Conservation (phyloP, 1,284 basidiomycete species). For the Ustilago trichophora region DNA sequence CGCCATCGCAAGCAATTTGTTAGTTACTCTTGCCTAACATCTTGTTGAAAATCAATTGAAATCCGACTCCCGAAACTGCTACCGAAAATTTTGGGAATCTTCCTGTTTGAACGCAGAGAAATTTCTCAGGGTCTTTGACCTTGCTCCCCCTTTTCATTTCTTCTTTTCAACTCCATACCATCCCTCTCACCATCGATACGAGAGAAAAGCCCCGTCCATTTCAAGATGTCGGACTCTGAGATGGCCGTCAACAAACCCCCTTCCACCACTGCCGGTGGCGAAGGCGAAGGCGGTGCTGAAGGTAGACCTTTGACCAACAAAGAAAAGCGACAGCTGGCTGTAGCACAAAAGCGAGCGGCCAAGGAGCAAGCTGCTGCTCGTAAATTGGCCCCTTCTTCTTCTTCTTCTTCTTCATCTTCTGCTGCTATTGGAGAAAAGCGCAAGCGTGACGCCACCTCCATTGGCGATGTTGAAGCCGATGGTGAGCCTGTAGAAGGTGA, state of each 20-base stretch:
- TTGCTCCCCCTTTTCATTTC: no score
- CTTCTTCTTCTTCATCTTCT: not conserved
- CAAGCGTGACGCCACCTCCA: no score
- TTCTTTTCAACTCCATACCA: no score
- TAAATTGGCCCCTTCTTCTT: not conserved
- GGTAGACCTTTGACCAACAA: constrained; percentile 57
- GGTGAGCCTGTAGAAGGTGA: constrained; percentile 73
- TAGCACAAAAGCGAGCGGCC: constrained; percentile 39
- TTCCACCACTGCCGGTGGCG: not conserved
- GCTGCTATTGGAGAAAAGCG: constrained; percentile 37
- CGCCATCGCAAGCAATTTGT: no score
- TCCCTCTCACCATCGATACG: not conserved
- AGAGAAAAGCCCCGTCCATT: not conserved
- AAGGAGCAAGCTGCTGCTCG: constrained; percentile 27
- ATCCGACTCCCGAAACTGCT: not conserved
- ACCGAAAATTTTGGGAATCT: constrained; percentile 12
- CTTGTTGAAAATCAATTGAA: no score
- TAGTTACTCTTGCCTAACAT: no score
- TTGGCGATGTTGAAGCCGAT: constrained; percentile 74
- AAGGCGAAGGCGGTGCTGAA: no score
- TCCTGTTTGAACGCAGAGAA: no score
- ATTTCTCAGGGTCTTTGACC: not conserved
- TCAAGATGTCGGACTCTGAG: constrained; percentile 13
- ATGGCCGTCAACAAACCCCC: not conserved
- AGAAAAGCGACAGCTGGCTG: constrained; percentile 48